Conservation (phyloP, 2,329 filamentous ascomycete genomes). For the Diaporthe humulicola region DNA sequence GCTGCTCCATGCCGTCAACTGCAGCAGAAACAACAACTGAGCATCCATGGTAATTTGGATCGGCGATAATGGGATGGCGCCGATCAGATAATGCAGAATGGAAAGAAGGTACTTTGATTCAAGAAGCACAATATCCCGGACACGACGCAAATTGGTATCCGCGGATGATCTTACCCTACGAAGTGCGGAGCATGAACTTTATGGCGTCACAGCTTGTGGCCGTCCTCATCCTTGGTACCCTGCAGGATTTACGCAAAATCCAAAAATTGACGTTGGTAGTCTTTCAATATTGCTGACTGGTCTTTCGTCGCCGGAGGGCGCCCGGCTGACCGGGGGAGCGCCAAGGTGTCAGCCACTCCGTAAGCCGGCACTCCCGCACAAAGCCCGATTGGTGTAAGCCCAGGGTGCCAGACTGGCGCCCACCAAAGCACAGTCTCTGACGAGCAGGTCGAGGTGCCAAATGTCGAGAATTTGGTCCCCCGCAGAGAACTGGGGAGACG, state of each 20-base stretch:
- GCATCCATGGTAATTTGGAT: constrained; percentile 2
- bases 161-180: constrained; percentile 11
- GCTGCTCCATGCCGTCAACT: constrained; percentile 21
- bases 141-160: neutral
- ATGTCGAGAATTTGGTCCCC: constrained; percentile 10
- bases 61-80: neutral
- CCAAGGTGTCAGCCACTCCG: constrained; percentile 19
- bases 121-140: neutral
- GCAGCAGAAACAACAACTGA: constrained; percentile 14
- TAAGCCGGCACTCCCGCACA: neutral
- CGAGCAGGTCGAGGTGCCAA: neutral
- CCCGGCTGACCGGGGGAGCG: constrained; percentile 20
- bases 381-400: constrained; percentile 1
- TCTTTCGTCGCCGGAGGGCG: neutral
- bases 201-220: constrained; percentile 12
- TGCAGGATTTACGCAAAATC: neutral
- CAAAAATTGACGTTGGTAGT: neutral
- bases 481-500: neutral
- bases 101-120: neutral
- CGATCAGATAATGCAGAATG: neutral
- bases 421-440: neutral
- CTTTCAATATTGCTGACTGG: constrained; percentile 7
- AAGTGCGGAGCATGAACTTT: constrained; percentile 29
- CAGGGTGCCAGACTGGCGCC: no score
- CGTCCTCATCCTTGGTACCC: neutral